Evolutionary conservation across 1,284 basidiomycete genomes (phyloP).

Genomic region (Tetrapyrgos nigripes): DNA sequence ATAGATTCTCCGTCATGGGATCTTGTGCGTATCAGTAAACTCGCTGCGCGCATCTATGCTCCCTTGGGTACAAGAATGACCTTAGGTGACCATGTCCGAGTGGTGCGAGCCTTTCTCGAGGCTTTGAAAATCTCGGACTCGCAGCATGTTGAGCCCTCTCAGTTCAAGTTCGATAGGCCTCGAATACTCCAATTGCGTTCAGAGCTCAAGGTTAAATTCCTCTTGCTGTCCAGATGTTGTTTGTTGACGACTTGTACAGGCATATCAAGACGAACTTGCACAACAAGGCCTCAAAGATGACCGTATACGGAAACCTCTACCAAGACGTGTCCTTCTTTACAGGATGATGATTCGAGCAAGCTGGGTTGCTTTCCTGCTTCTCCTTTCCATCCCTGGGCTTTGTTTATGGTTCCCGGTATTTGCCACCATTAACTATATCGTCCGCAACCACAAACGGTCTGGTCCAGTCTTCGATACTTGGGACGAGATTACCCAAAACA

Average conservation of each 20-base stretch:
- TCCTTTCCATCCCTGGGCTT: conserved; percentile 81
- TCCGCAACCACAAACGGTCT: conserved; percentile 74
- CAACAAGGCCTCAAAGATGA: conserved; percentile 80
- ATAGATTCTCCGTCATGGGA: conserved; percentile 86
- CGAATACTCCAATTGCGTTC: conserved; percentile 48
- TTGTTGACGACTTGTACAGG: conserved; percentile 42
- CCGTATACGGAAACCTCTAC: conserved; percentile 71
- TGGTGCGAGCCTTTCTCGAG: conserved; percentile 75
- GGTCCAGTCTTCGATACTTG: conserved; percentile 83
- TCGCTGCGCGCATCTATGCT: conserved; percentile 80
- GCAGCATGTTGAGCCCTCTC: conserved; percentile 31
- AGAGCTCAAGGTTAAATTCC: conserved; percentile 63
- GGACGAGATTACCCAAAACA: conserved; percentile 90
- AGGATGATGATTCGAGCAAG: conserved; percentile 69
- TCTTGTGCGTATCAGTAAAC: conserved; percentile 73
- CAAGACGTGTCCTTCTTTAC: conserved; percentile 59
- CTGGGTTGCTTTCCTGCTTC: conserved; percentile 71
- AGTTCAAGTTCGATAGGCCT: neutral
- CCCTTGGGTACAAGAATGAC: conserved; percentile 84
- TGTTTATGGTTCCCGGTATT: conserved; percentile 83
- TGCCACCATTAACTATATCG: conserved; percentile 65
- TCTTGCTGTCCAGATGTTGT: neutral
- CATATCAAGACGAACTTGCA: conserved; percentile 74
- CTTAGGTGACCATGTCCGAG: conserved; percentile 82
- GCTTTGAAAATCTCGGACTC: conserved; percentile 63